Conservation (phyloP, 768 basidiomycete genomes). For the Phanerochaete carnosa region DNA sequence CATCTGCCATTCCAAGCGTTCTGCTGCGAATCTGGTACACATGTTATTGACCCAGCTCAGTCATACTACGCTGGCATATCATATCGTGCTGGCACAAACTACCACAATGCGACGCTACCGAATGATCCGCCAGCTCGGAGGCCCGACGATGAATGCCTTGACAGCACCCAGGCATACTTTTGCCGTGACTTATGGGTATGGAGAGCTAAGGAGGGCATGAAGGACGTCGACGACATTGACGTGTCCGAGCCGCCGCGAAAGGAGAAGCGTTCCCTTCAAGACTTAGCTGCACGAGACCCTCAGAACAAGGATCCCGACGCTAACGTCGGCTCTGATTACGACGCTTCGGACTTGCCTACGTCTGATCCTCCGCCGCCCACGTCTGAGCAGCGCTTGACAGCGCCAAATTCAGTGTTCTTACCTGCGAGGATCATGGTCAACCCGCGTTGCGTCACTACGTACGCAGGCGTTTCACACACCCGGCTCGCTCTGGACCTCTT, state of each 20-base stretch:
- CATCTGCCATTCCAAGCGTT: conserved; percentile 98
- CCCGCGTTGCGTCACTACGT: conserved; percentile 95
- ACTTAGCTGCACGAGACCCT: conserved; percentile 23
- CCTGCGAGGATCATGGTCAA: conserved; percentile 94
- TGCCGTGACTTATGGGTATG: conserved; percentile 96
- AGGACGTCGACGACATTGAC: conserved; percentile 21
- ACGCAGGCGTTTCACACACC: conserved; percentile 95
- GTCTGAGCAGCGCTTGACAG: conserved; percentile 43
- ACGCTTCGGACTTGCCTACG: conserved; percentile 48
- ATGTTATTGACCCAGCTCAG: conserved; percentile 93
- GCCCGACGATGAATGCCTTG: conserved; percentile 85
- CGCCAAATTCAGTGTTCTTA: conserved; percentile 85
- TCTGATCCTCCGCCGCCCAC: conserved; percentile 36
- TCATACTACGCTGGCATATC: conserved; percentile 89
- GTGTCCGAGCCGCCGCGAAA: neutral
- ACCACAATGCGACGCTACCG: conserved; percentile 76
- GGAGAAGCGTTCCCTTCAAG: conserved; percentile 3
- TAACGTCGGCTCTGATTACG: conserved; percentile 84
- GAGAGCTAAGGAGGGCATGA: conserved; percentile 74
- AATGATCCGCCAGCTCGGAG: conserved; percentile 51
- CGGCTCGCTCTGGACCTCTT: conserved; percentile 94
- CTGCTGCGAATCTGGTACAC: conserved; percentile 98
- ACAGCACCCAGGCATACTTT: conserved; percentile 97
- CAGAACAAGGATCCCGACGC: conserved; percentile 58
- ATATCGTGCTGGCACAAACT: conserved; percentile 81